These are phyloP conservation scores for Sporisorium sorghi DNA, from an alignment of 1,284 basidiomycete genomes.

Conservation along the genomic window DNA sequence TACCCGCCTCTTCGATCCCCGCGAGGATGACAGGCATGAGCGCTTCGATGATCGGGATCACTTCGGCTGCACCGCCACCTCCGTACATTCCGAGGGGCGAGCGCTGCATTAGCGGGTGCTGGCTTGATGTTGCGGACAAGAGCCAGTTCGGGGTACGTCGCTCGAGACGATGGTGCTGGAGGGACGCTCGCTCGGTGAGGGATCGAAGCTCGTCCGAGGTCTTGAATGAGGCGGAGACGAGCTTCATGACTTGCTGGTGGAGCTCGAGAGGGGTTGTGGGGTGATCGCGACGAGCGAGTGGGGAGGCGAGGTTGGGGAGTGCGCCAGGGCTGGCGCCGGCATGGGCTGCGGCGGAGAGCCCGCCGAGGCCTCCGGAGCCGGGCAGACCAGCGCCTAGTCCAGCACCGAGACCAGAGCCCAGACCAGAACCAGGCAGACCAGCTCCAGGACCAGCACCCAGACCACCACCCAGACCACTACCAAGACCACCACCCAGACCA, in stretches of 20 bases:
- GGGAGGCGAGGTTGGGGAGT: not conserved
- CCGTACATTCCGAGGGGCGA: slow-evolving; percentile 1
- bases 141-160: not conserved
- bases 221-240: not conserved
- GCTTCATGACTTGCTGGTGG: not conserved
- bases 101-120: not conserved
- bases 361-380: too few relatives aligned
- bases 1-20: slow-evolving; percentile 8
- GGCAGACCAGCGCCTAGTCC: too few relatives aligned
- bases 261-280: not conserved
- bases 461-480: too few relatives aligned
- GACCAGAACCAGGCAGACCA: too few relatives aligned
- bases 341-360: too few relatives aligned
- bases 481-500: too few relatives aligned
- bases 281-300: not conserved
- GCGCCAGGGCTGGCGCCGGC: not conserved
- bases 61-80: not conserved
- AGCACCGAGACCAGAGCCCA: too few relatives aligned
- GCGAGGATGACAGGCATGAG: slow-evolving; percentile 10
- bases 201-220: not conserved
- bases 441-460: too few relatives aligned
- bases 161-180: not conserved
- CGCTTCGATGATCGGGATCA: not conserved
- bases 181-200: too few relatives aligned
- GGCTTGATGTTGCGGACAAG: not conserved